phyloP scores from a whole-genome alignment of 495 filamentous ascomycete genomes.

The Cladorrhinum samala region DNA sequence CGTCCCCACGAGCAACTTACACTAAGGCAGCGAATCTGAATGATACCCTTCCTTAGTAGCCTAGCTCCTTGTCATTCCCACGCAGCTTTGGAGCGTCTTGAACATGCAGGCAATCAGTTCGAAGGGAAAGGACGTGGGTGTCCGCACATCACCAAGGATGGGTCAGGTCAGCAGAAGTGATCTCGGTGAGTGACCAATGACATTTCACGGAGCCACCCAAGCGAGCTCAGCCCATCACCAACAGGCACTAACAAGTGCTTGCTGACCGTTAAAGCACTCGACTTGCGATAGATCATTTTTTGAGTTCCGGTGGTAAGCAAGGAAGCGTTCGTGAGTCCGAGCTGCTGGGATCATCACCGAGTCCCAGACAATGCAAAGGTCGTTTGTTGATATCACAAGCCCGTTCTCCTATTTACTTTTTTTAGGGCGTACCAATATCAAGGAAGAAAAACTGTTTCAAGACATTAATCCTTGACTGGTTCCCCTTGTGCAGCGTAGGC shows the following conservation, averaged over 20 bases:
- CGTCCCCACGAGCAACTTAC: too few relatives aligned
- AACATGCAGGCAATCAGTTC: too few relatives aligned
- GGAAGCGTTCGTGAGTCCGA: not conserved
- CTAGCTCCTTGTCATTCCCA: too few relatives aligned
- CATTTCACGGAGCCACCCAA: not conserved
- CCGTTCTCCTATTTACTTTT: not conserved
- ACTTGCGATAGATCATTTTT: not conserved
- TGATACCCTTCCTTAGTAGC: too few relatives aligned
- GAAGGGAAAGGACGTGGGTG: too few relatives aligned
- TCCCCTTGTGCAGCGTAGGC: not conserved
- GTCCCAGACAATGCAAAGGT: not conserved
- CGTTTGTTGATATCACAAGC: not conserved
- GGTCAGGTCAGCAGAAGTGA: not conserved
- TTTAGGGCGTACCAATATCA: not conserved
- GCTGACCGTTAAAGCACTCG: not conserved
- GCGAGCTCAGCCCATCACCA: not conserved
- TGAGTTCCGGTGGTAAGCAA: not conserved
- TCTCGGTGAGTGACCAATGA: slow-evolving; percentile 3
- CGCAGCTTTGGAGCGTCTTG: too few relatives aligned
- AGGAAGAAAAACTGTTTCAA: not conserved
- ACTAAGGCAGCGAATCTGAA: too few relatives aligned
- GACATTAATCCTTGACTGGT: not conserved
- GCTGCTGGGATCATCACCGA: not conserved
- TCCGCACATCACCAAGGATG: not conserved
- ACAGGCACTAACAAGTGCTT: slow-evolving; percentile 3